Evolutionary conservation across 2,329 filamentous ascomycete genomes (phyloP).

Genomic region (Acrodontium crateriforme): DNA sequence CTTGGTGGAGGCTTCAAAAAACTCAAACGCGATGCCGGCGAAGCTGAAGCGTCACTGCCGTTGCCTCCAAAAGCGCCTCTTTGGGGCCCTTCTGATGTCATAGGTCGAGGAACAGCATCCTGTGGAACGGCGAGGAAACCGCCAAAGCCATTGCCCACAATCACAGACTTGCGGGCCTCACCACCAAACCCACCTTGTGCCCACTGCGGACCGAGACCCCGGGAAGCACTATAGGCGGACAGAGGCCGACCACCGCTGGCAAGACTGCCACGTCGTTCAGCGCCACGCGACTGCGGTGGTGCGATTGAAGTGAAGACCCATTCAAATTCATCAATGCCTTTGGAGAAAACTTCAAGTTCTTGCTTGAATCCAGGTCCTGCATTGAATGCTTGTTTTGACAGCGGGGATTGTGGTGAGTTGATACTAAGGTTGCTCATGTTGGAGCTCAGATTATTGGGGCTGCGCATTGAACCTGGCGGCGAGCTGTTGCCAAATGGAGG

Average conservation of each 20-base stretch:
- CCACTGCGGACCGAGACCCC: slow-evolving; percentile 41
- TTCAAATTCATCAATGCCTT: slow-evolving; percentile 52
- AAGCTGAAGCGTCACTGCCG: slow-evolving; percentile 7
- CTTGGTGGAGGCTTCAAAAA: slow-evolving; percentile 19
- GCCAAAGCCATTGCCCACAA: slow-evolving; percentile 55
- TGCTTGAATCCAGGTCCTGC: slow-evolving; percentile 32
- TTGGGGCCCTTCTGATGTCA: slow-evolving; percentile 14
- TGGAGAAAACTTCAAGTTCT: slow-evolving; percentile 49
- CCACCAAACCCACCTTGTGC: slow-evolving; percentile 32
- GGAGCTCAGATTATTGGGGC: slow-evolving; percentile 17
- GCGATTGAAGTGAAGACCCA: slow-evolving; percentile 53
- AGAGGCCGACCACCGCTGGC: slow-evolving; percentile 29
- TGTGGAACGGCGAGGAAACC: slow-evolving; percentile 51
- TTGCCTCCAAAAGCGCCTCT: no score
- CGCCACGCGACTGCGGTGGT: slow-evolving; percentile 28
- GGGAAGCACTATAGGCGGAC: slow-evolving; percentile 31
- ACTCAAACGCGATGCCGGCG: slow-evolving; percentile 3
- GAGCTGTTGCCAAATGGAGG: slow-evolving; percentile 32
- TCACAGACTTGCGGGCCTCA: slow-evolving; percentile 44
- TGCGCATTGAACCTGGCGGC: no score
- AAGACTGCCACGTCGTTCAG: slow-evolving; percentile 26
- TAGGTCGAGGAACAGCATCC: slow-evolving; percentile 28
- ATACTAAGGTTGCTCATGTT: slow-evolving; percentile 9
- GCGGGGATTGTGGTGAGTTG: slow-evolving; percentile 7
- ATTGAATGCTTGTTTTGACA: slow-evolving; percentile 1